Base-by-base conservation (phyloP, 1,284 basidiomycete genomes). In the Sporisorium exsertum region DNA sequence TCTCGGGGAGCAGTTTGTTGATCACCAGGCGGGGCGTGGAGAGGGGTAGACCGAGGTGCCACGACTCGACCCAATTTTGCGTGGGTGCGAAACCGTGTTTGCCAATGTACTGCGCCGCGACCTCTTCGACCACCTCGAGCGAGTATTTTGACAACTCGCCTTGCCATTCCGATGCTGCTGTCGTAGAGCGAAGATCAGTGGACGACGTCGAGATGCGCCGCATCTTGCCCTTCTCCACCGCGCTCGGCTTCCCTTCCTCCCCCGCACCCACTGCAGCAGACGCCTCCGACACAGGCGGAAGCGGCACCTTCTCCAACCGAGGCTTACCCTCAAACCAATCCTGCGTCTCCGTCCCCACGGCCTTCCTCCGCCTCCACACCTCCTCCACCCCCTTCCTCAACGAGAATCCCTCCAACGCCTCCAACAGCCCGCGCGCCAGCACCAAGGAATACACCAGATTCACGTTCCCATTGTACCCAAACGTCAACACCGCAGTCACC, bases 321-420 rank as follows among this genome's bases (percentile, higher is more conserved):
- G 47, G 47, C 24, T 32, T 56, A 10, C 62, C 37, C 54, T 78
- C 66, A 26, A 63, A 72, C 63, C 64, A 74, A 29, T 69, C 65
- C n/a, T 49, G 59, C 9, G 50, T 65, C 32, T 72, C 69, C 1
- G 50, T 60, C 0, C 74, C 74, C 0, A 59, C 45, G 33, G 49
- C 58, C 27, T 72, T 60, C 12, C 78, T 54, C 35, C 52, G 50
- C 42, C 42, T 71, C 67, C 80, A 90, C 29, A 97, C 92, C 77
- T 97, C 94, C 10, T 92, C 90, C 46, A 98, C 89, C 3, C 92
- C 95, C 27, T 89, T 88, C 2, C 91, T 88, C 8, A 98, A 88
- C 0, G 94, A 95, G 82, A 98, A 96, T 0, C 92, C 93, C 2
- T 93, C 93, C 12, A 98, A 88, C 60, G 92, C 91, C 83, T 97